Evolutionary conservation across 768 basidiomycete genomes (phyloP), one percentile per base, ranked within the genome.

Genomic region (Fomitopsis pulvina): DNA sequence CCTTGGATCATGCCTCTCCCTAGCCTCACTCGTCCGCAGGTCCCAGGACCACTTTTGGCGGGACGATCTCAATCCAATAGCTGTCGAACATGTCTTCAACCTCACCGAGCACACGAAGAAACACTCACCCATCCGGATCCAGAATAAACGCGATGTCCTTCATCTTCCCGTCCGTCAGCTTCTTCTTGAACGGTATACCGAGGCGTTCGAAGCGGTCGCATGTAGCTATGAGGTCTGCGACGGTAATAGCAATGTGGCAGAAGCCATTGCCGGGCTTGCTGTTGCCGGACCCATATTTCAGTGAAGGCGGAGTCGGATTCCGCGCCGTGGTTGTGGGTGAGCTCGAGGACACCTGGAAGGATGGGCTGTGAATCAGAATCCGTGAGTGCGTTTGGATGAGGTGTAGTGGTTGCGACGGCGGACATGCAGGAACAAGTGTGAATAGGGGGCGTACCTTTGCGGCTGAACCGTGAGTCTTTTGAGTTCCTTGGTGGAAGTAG

Each of bases 321-420:
- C 47, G 90, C 89, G 46, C 93, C 90, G 63, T 92, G 88, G 71
- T 92, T 91, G 69, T 87, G 81, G 1, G 86, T 91, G 38, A 92
- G 75, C 63, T 93, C 89, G 49, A 92, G 77, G 52, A 92, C 67
- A 42, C 83, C 86, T 87, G 50, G 4, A 41, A 18, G 20, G 6
- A 26, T 5, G 29, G 32, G 21, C 20, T 32, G 20, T 44, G 22
- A 40, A 41, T 20, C 50, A 2, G 24, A 18, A 18, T 30, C 7
- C 18, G 24, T 14, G 37, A 2, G 39, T 26, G 20, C 18, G 20
- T 12, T 44, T 14, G 34, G 47, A 0, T 27, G 25, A 24, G 29
- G 34, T 10, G 10, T 22, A 16, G 42, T 20, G 16, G 16, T 24
- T 4, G 3, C 4, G 20, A 27, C 26, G 44, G 20, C 20, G 43